Evolutionary conservation across 352 stramenopile genomes (phyloP).

Genomic region (Phytophthora pseudosyringae): DNA sequence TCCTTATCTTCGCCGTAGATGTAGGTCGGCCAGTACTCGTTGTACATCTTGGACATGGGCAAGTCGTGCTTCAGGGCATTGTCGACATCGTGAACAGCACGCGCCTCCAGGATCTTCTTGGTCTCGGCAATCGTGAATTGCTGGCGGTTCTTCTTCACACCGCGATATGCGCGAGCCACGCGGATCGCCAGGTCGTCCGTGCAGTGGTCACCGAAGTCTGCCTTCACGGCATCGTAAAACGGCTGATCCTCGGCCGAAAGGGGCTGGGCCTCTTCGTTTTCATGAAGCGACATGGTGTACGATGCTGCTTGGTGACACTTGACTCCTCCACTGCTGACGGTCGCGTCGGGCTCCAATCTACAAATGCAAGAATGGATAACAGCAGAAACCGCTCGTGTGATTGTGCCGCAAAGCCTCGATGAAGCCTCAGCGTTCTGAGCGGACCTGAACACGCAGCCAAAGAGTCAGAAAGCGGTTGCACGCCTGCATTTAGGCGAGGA

Average conservation of each 20-base stretch:
- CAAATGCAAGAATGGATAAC: slow-evolving; percentile 23
- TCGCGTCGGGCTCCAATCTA: slow-evolving; percentile 8
- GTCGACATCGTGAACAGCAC: slow-evolving; percentile 52
- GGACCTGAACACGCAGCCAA: slow-evolving; percentile 17
- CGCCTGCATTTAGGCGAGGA: slow-evolving; percentile 18
- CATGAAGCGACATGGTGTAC: slow-evolving; percentile 40
- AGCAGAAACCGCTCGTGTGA: slow-evolving; percentile 18
- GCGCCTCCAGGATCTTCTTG: slow-evolving; percentile 70
- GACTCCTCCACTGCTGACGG: slow-evolving; percentile 1
- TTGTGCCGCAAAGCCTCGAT: slow-evolving; percentile 30
- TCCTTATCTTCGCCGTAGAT: slow-evolving; percentile 79
- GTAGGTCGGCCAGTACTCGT: slow-evolving; percentile 66
- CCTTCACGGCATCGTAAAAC: slow-evolving; percentile 65
- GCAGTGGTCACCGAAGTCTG: slow-evolving; percentile 55
- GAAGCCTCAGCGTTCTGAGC: slow-evolving; percentile 29
- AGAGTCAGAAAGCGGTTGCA: slow-evolving; percentile 30
- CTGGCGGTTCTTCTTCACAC: slow-evolving; percentile 74
- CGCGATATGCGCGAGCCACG: slow-evolving; percentile 61
- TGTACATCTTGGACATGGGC: slow-evolving; percentile 64
- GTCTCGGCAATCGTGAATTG: slow-evolving; percentile 68
- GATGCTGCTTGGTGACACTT: background rate
- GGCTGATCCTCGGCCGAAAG: slow-evolving; percentile 58
- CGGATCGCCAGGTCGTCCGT: slow-evolving; percentile 73
- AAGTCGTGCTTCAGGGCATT: slow-evolving; percentile 57
- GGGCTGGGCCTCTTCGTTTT: slow-evolving; percentile 54